Base-by-base conservation (phyloP, 176 grass and related monocot genomes). In the Oryza meridionalis region DNA sequence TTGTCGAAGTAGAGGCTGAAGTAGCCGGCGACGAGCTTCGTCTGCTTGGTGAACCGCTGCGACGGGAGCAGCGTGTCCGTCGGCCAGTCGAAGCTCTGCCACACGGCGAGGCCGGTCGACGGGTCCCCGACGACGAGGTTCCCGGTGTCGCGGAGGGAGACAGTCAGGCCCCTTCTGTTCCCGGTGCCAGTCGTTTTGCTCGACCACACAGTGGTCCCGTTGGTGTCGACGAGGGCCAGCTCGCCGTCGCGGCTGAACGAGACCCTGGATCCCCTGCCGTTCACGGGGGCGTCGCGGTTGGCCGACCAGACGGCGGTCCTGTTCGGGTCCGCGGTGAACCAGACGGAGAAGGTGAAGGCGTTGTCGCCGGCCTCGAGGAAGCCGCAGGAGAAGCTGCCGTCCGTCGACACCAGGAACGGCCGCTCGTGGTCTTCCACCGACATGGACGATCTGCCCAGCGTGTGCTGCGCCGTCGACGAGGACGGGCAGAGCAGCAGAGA, bases 11-110 rank as follows among this genome's bases (percentile, higher is more conserved):
- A 78, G 9, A 90, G 65, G 61, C 25, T 50, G 9, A 73, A 82
- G 29, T 83, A 65, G 63, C 63, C 88, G 5, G 87, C 79, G 2
- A 89, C 13, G 4, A 89, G 38, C 14, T 21, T 58, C 3, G 44
- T 89, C 4, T 49, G 69, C 75, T 76, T 81, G 47, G 82, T 89
- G 4, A 89, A 53, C 25, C 17, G 15, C 61, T 86, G 83, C 11
- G 26, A 11, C 2, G 88, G 88, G 24, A 90, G 72, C 49, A 90
- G 77, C 17, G 88, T 90, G 55, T 90, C 83, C 3, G 83, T 86
- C 24, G 83, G 76, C 17, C 75, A 86, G 35, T 85, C 83, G 32
- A 90, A 90, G 75, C 50, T 53, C 50, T 53, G 50, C 50, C 50
- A 53, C 50, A 53, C 16, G 16, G 50, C 3, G 50, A 16, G 13